Evolutionary conservation across 805 yeast species (phyloP).

Genomic region (Starmerella vitae): DNA sequence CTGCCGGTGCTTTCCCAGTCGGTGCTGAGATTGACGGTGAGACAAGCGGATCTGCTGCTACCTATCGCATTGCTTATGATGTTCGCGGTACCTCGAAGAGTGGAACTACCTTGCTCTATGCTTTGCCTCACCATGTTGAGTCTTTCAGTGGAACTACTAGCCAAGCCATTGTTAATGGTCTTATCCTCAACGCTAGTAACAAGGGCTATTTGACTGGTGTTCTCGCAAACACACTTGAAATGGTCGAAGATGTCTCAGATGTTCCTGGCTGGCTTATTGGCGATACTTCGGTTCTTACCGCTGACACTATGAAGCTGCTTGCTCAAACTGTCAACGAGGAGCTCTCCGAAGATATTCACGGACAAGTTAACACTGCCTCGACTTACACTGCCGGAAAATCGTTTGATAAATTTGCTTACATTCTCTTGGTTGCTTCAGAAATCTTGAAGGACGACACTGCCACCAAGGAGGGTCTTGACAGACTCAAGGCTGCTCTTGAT

Average conservation of each 20-base stretch:
- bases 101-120: constrained; percentile 37
- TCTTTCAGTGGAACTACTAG: constrained; percentile 31
- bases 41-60: constrained; percentile 34
- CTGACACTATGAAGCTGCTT: constrained; percentile 33
- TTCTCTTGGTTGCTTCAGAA: constrained; percentile 57
- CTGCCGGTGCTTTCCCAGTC: constrained; percentile 56
- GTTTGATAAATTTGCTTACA: constrained; percentile 79
- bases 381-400: constrained; percentile 86
- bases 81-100: constrained; percentile 39
- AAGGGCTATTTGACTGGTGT: constrained; percentile 31
- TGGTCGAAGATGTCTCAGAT: constrained; percentile 32
- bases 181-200: constrained; percentile 36
- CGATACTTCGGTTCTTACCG: constrained; percentile 30
- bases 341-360: constrained; percentile 39
- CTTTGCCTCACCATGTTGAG: constrained; percentile 52
- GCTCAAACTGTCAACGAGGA: constrained; percentile 40
- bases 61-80: constrained; percentile 37
- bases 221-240: constrained; percentile 24
- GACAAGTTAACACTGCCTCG: constrained; percentile 56
- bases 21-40: constrained; percentile 38
- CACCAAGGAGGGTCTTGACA: constrained; percentile 39
- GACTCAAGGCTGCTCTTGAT: constrained; percentile 52
- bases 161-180: constrained; percentile 21
- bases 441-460: constrained; percentile 44
- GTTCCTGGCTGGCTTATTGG: constrained; percentile 46